phyloP scores from a whole-genome alignment of 352 stramenopile species.

The Thraustochytrium striatum region DNA sequence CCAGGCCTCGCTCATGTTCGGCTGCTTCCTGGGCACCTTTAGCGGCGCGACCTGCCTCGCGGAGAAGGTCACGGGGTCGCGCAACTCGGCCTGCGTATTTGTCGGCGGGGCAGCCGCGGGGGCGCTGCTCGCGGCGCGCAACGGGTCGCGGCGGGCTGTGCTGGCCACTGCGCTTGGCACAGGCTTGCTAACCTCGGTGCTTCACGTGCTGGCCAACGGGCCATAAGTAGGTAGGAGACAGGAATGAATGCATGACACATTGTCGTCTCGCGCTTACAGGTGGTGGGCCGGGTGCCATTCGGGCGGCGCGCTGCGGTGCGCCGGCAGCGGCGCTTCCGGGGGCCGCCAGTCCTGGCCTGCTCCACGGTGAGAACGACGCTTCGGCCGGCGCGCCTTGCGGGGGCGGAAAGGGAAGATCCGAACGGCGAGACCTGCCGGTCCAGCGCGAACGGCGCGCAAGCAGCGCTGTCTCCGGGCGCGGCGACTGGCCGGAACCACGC shows the following conservation, averaged over 20 bases:
- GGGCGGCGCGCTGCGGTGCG: background rate
- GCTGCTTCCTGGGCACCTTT: slow-evolving; percentile 41
- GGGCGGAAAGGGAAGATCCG: too few relatives aligned
- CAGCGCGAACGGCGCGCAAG: too few relatives aligned
- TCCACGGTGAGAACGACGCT: background rate
- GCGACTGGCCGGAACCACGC: too few relatives aligned
- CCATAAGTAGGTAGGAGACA: background rate
- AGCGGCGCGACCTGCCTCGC: slow-evolving; percentile 22
- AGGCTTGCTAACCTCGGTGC: slow-evolving; percentile 2
- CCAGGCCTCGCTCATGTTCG: slow-evolving; percentile 38
- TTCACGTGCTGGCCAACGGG: slow-evolving; percentile 8
- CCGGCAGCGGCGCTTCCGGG: background rate
- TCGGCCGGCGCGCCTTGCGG: background rate
- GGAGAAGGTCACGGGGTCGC: background rate
- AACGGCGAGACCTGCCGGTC: too few relatives aligned
- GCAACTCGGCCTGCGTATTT: slow-evolving; percentile 19
- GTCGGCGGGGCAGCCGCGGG: slow-evolving; percentile 9
- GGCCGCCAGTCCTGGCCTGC: background rate
- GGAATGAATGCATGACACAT: background rate
- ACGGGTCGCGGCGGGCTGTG: background rate
- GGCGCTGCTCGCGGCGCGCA: slow-evolving; percentile 15
- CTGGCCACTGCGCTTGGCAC: slow-evolving; percentile 15
- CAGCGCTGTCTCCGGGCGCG: too few relatives aligned
- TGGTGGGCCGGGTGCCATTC: too few relatives aligned
- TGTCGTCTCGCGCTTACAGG: too few relatives aligned